Evolutionary conservation across 768 basidiomycete species (phyloP), one percentile per base, ranked within the genome.

Genomic region (Suillus cothurnatus): DNA sequence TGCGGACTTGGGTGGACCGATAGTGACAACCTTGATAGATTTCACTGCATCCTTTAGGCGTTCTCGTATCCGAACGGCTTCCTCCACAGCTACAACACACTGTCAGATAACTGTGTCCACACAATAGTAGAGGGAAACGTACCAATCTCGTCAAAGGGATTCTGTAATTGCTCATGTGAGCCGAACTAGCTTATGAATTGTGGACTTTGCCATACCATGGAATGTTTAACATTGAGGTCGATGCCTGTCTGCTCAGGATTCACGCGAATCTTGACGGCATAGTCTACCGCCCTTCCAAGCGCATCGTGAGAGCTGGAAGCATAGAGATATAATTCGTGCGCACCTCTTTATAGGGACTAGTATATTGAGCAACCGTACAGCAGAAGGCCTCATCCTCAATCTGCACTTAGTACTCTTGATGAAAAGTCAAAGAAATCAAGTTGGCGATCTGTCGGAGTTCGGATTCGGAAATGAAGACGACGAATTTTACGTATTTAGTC

Each of bases 61-160:
- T 74, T 97, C 94, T 41, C 97, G 93, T n/a, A 98, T 81, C 56
- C 95, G 92, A 57, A 98, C 89, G 62, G 97, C 97, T 77, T 99
- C 97, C 80, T 99, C 97, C 62, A 99, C 92, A 63, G 97, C 97
- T 96, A 74, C 32, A 61, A 26, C 19, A 15, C 28, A 36, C 52
- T 3, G 36, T 43, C 19, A 64, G 31, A 31, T 28, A 12, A 55
- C 32, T 14, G 43, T 38, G 50, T 39, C 60, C 61, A 61, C 26
- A 31, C 47, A 23, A 31, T 43, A 15, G 17, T 19, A 34, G 41
- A n/a, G 38, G 21, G 8, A 63, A 59, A 65, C 67, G n/a, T 63
- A 95, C 95, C 97, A 73, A 99, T 99, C 80, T 99, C 97, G 76
- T 99, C 97, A 72, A 98, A 99, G 0, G 97, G 97, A 78, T 99